Evolutionary conservation across 225 moss, liverwort and hornwort genomes (phyloP), one percentile per base, ranked within the genome.

Genomic region (Pseudisothecium myosuroides): DNA sequence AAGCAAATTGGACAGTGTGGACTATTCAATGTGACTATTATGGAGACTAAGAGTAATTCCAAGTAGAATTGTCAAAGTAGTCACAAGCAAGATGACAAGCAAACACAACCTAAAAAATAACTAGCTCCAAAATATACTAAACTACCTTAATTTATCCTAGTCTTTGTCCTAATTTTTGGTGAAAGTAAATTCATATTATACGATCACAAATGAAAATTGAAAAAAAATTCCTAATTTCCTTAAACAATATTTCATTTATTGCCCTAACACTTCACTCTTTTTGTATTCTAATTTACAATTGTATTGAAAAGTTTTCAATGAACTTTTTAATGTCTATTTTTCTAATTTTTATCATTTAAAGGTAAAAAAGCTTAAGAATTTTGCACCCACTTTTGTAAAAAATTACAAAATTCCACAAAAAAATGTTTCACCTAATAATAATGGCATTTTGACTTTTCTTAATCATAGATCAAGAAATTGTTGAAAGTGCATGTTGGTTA

Each of bases 151-250:
- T 45, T 11, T 6, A 74, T 31, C 1, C 17, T 29, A 73, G 45
- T 27, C 17, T 17, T 6, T 0, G 5, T 1, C 3, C 0, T 73
- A 6, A 2, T 16, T 17, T 52, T 27, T 45, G 10, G 0, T 72
- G 45, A 73, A 73, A 45, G 29, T 1, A 27, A 41, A 43, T 41
- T 45, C 17, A 29, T 29, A 6, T 45, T 4, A 45, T 29, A 74
- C 11, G 74, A 47, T 11, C 2, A 0, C 11, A 47, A 45, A 47
- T 45, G 10, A 18, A 47, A 29, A 47, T 1, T 29, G 4, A 17
- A 1, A 73, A 28, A 47, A 4, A 73, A 45, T 28, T 45, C 29
- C 10, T 45, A 45, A 28, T 28, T 28, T 74, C 5, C 29, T 29
- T 1, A 6, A 47, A 6, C 3, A 74, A 74, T 29, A 29, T 74